Evolutionary conservation across 768 basidiomycete genomes (phyloP), one percentile per base, ranked within the genome.

Genomic region (Antrodiella citrinella): DNA sequence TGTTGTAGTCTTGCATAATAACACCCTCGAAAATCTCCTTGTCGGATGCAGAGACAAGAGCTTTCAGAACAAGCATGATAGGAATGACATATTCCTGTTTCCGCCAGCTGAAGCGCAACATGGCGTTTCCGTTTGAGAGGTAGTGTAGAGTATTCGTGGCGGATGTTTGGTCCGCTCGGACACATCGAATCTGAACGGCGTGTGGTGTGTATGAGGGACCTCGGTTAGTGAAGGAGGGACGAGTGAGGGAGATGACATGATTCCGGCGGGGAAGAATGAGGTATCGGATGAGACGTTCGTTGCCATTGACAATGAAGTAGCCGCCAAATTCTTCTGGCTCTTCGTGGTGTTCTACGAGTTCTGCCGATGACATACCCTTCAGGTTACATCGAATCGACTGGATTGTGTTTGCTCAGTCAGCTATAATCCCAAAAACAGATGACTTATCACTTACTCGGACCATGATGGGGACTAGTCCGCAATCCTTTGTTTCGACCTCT

Each of bases 41-140:
- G 72, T 99, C 96, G 10, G 88, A 90, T 11, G 93, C 88, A 50
- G 84, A 78, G 3, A 92, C 81, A 25, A 98, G 78, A 22, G 93
- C 94, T 63, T 98, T 98, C 57, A 99, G 77, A 59, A 98, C 76
- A 41, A 99, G 79, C 84, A 98, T 93, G 66, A 97, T 88, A 4
- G 96, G 96, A 39, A 99, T 90, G 49, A 95, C 89, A 64, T 94
- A 99, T 77, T 99, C 96, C 64, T 95, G 89, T 68, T 98, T 99
- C 48, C 95, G 73, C 91, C 91, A 96, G 63, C 81, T 89, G 69
- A 99, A 98, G 18, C 96, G 84, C 15, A 98, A 69, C 76, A 93
- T 98, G n/a, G 94, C 91, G 57, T 83, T 93, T 42, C 96, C 96
- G 56, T 94, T 95, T 15, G 91, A 84, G 40, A 98, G 82, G 67